Conservation (phyloP, 2,329 filamentous ascomycete species). For the Calonectria naviculata region DNA sequence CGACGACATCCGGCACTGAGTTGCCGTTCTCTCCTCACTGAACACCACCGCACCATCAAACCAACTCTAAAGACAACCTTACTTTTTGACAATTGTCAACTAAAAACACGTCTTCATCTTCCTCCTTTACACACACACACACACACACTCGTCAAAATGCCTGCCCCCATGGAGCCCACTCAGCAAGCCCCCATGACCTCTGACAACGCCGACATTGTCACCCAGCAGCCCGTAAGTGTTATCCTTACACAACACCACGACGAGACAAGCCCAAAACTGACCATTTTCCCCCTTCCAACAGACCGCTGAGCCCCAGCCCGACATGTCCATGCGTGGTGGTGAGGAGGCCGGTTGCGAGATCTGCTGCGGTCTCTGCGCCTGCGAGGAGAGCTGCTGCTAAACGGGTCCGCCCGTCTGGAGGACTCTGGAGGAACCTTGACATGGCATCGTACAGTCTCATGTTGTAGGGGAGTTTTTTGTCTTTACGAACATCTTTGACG, state of each 20-base stretch:
- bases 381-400: constrained; percentile 57
- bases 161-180: constrained; percentile 52
- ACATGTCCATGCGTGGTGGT: constrained; percentile 56
- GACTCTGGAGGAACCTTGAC: background rate
- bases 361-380: constrained; percentile 58
- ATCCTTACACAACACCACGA: background rate
- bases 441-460: background rate
- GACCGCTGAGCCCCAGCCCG: constrained; percentile 53
- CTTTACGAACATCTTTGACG: constrained; percentile 14
- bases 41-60: constrained; percentile 21
- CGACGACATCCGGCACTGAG: constrained; percentile 21
- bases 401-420: background rate
- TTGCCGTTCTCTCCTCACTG: constrained; percentile 19
- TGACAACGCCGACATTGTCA: constrained; percentile 48
- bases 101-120: constrained; percentile 4
- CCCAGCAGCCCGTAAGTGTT: constrained; percentile 55
- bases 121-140: constrained; percentile 6
- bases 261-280: background rate
- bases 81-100: constrained; percentile 13
- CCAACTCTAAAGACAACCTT: constrained; percentile 24
- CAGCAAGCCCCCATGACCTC: constrained; percentile 58
- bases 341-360: constrained; percentile 59
- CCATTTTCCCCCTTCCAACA: constrained; percentile 30
- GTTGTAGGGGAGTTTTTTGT: constrained; percentile 6
- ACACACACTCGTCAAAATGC: constrained; percentile 47